These are phyloP conservation scores for Metschnikowia reukaufii DNA, from an alignment of 805 yeast genomes.

Conservation along the genomic window DNA sequence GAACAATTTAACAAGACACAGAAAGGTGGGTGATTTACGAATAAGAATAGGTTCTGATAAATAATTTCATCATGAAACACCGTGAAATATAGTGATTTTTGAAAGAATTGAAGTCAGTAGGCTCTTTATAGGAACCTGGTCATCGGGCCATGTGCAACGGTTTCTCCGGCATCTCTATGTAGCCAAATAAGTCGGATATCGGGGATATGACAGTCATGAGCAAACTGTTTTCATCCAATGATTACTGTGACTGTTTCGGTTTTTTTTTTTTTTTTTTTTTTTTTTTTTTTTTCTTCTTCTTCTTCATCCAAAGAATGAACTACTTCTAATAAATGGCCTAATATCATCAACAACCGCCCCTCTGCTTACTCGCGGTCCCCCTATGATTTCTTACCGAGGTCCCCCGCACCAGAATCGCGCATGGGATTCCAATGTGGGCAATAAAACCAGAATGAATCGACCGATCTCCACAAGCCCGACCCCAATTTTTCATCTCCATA, in stretches of 20 bases:
- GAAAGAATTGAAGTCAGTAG: not conserved
- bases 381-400: constrained; percentile 1
- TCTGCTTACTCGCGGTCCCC: not conserved
- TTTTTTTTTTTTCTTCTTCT: not conserved
- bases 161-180: too few species aligned
- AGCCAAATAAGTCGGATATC: too few species aligned
- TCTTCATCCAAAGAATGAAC: not conserved
- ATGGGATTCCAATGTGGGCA: not conserved
- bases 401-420: constrained; percentile 11
- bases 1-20: constrained; percentile 29
- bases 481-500: not conserved
- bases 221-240: too few species aligned
- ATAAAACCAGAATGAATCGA: not conserved
- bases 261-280: too few species aligned
- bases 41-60: not conserved
- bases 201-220: too few species aligned
- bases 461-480: not conserved
- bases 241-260: not conserved
- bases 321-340: too few species aligned
- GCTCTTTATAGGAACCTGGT: not conserved
- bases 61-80: not conserved
- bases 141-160: too few species aligned
- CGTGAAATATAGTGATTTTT: too few species aligned
- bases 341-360: not conserved
- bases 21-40: not conserved